These are phyloP conservation scores for Periconia digitata DNA, from an alignment of 2,329 filamentous ascomycete species.

Conservation along the genomic window DNA sequence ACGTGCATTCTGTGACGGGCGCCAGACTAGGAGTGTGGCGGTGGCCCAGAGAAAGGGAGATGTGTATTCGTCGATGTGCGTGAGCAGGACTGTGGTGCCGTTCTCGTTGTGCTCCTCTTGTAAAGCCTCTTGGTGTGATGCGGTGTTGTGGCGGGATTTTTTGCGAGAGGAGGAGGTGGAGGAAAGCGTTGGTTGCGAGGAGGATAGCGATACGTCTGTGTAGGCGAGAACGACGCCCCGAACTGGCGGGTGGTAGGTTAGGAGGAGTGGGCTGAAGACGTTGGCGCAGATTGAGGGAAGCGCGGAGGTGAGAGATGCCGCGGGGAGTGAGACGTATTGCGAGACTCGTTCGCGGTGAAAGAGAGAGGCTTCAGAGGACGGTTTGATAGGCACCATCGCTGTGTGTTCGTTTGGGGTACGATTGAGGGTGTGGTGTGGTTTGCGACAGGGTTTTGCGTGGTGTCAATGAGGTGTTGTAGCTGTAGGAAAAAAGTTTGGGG, in stretches of 20 bases:
- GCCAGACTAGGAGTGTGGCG: conserved; percentile 81
- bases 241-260: conserved; percentile 74
- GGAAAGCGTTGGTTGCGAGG: conserved; percentile 46
- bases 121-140: conserved; percentile 8
- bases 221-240: conserved; percentile 76
- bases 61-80: conserved; percentile 67
- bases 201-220: conserved; percentile 64
- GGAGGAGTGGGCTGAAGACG: conserved; percentile 72
- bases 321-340: conserved; percentile 75
- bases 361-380: conserved; percentile 38
- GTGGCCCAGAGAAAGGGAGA: conserved; percentile 87
- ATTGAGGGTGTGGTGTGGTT: conserved; percentile 8
- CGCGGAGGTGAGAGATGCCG: conserved; percentile 68
- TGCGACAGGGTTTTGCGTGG: conserved; percentile 15
- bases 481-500: conserved; percentile 31
- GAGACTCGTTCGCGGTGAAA: conserved; percentile 80
- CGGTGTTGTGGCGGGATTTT: conserved; percentile 1
- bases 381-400: conserved; percentile 29
- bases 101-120: conserved; percentile 6
- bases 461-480: too few species aligned
- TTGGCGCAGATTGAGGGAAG: conserved; percentile 72
- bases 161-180: background rate
- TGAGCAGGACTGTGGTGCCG: conserved; percentile 19
- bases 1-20: conserved; percentile 70
- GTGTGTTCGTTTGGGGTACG: background rate